Evolutionary conservation across 2,329 filamentous ascomycete genomes (phyloP), one percentile per base, ranked within the genome.

Genomic region (Ascochyta koolunga): DNA sequence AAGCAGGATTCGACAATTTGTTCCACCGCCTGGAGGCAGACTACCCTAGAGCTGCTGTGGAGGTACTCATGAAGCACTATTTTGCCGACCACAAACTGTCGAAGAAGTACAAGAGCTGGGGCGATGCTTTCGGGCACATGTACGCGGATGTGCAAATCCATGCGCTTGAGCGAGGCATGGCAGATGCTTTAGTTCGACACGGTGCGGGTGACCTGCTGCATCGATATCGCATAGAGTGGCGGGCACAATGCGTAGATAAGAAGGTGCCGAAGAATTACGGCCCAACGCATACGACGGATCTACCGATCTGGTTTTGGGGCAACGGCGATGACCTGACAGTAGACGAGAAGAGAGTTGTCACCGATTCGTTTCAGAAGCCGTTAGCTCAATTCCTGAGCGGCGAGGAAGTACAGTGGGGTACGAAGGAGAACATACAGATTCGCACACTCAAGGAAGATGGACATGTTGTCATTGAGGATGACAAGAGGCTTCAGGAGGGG

Each of bases 61-160:
- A 78, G 22, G 72, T 73, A 0, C 63, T 85, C 7, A 70, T 83
- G 50, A 54, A 64, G 0, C 60, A 78, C 15, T 80, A 82, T 64
- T 82, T 78, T 50, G 79, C 76, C 0, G 44, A 43, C 10, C 65
- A 71, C 1, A 56, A 67, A 4, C 62, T 83, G 0, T 80, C 81
- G 0, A 10, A 59, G 0, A 67, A 65, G 5, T 78, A 72, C 37
- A 65, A 70, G 32, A 70, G 78, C 61, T 85, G 83, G 83, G 59
- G 66, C 41, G 78, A 83, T 22, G 78, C 79, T 0, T 85, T 84
- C 64, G 83, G 82, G 0, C 73, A 72, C 13, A 73, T 85, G 5
- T 85, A 85, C 58, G 82, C 83, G 3, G 80, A 84, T 48, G 79
- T 84, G 56, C 83, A 85, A 62, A 79, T 85, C 8, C 78, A 85